Evolutionary conservation across 768 basidiomycete species (phyloP), one percentile per base, ranked within the genome.

Genomic region (Auricularia heimuer): DNA sequence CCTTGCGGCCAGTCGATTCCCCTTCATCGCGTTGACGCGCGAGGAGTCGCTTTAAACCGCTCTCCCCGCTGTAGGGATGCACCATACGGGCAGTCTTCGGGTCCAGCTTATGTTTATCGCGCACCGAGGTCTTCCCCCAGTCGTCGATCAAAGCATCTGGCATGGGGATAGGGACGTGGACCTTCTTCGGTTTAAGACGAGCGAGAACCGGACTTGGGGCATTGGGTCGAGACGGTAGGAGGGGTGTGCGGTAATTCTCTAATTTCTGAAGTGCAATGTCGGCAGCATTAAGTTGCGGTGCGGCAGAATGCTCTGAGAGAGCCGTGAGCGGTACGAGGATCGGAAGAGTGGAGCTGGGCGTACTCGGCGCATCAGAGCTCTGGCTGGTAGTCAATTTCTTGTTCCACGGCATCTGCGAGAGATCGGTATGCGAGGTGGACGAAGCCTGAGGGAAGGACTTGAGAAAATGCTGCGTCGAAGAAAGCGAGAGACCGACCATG

Each of bases 161-260:
- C 85, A 90, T 89, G 37, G 87, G 78, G 29, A 78, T 75, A 51
- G 78, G 73, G 12, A 70, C 72, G n/a, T 76, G 77, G 47, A 66
- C 71, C 69, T 77, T 78, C 66, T 77, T 79, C 4, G 84, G 78
- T 67, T 83, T 78, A 75, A 90, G 89, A 75, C 89, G 81, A 66
- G 87, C 85, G 4, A 86, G 84, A 47, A 82, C 75, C 3, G 75
- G 75, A 4, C 77, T 72, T 6, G 80, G 73, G 33, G 69, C 78
- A 21, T 83, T 81, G 45, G 77, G 73, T 21, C 80, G 80, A n/a
- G 87, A 85, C 11, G 90, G 88, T 16, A 90, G 69, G 56, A 92
- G 80, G 4, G 90, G 90, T 1, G 88, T 92, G 75, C 86, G 88
- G 78, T 90, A 92, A 36, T 88, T 80, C 67, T 91, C 89, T 56